Base-by-base conservation (phyloP, 2,329 filamentous ascomycete species). In the Lachnellula cervina region DNA sequence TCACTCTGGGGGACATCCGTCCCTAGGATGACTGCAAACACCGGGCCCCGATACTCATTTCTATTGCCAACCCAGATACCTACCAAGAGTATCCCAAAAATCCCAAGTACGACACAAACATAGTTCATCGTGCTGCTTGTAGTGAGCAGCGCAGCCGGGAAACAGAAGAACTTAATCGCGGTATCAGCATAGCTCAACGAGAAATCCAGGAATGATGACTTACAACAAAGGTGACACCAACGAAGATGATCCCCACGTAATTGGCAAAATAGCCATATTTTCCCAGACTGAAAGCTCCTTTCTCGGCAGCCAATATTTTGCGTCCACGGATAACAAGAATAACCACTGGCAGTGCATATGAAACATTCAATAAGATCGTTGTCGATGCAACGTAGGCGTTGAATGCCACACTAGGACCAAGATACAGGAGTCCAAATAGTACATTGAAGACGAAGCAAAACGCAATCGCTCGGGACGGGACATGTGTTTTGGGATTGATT, bases 321-420 rank as follows among this genome's bases (percentile, higher is more conserved):
- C 35, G 17, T 25, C 46, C 46, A 49, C 46, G 46, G 6, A 49
- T 14, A 19, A 49, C 11, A 9, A 49, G 19, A 19, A 49, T 52
- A 52, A 25, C 7, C 32, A 76, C 67, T 3, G 75, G 75, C 7
- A 73, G 63, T 7, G 70, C 74, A 34, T 76, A 77, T 2, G 75
- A 77, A 0, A 77, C 62, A 5, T 76, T 76, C 4, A 77, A 68
- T 50, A 77, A 73, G 16, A 77, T 72, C 9, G 74, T 76, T 59
- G 71, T 74, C 34, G 70, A 73, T 7, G 75, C 71, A 0, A 73
- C 70, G 56, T 76, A 77, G 13, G 75, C 74, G 46, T 70, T 72
- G 42, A 77, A 77, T 0, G 75, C 74, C 8, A 76, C 74, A 5
- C 68, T 68, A 0, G 74, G 74, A 1, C 74, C 75, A 0, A 75